phyloP scores from a whole-genome alignment of 768 basidiomycete species.

The Rhodotorula taiwanensis region DNA sequence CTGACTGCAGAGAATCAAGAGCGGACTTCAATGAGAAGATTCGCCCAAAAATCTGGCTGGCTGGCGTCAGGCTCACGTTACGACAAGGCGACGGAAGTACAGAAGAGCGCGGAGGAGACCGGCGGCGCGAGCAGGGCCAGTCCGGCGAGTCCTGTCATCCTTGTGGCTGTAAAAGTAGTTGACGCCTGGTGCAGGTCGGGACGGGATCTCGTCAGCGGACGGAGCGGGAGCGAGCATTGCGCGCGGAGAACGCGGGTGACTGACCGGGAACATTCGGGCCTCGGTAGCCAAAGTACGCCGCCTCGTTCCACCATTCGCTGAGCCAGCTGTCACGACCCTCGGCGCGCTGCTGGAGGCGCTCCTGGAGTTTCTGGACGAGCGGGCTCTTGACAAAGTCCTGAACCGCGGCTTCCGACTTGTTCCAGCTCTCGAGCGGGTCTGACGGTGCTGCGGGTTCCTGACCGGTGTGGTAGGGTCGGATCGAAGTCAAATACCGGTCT shows the following conservation, averaged over 20 bases:
- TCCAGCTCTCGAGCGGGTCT: conserved; percentile 24
- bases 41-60: no score
- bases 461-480: conserved; percentile 66
- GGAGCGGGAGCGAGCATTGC: background rate
- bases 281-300: conserved; percentile 45
- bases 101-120: conserved; percentile 39
- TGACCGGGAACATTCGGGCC: conserved; percentile 37
- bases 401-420: conserved; percentile 47
- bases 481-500: conserved; percentile 78
- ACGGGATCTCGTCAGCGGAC: background rate
- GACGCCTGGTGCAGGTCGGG: conserved; percentile 55
- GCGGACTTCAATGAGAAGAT: no score
- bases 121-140: conserved; percentile 37
- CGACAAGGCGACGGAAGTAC: conserved; percentile 55
- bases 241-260: background rate
- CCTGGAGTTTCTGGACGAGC: conserved; percentile 65
- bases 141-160: conserved; percentile 35
- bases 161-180: conserved; percentile 92
- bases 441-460: conserved; percentile 23
- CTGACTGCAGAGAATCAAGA: conserved; percentile 49
- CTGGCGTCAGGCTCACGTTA: conserved; percentile 54
- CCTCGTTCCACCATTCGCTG: conserved; percentile 97
- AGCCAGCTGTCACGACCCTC: conserved; percentile 66
- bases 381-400: conserved; percentile 64
- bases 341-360: conserved; percentile 68